phyloP scores from a whole-genome alignment of 2,329 filamentous ascomycete species.

The Stemphylium lycopersici region DNA sequence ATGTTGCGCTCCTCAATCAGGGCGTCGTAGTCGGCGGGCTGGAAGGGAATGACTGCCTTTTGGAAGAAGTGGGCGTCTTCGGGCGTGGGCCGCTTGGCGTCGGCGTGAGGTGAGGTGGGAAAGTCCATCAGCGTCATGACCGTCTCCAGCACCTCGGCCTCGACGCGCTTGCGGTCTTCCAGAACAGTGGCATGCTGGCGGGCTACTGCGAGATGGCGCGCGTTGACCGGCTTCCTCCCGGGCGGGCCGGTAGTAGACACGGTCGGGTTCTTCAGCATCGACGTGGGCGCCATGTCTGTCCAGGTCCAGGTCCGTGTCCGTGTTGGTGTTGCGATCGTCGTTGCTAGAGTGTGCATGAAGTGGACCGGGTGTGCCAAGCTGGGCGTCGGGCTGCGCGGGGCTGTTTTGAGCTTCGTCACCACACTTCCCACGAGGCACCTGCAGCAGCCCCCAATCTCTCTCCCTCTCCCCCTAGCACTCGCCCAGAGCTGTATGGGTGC shows the following conservation, averaged over 20 bases:
- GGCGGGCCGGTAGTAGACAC: conserved; percentile 28
- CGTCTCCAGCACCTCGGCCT: conserved; percentile 73
- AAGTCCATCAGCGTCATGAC: conserved; percentile 74
- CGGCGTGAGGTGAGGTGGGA: conserved; percentile 59
- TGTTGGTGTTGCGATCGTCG: conserved; percentile 12
- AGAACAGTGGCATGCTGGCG: conserved; percentile 82
- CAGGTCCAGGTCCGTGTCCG: conserved; percentile 1
- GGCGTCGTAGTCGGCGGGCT: conserved; percentile 87
- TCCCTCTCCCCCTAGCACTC: conserved; percentile 12
- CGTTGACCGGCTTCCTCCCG: conserved; percentile 40
- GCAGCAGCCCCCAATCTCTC: conserved; percentile 18
- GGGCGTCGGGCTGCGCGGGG: conserved; percentile 21
- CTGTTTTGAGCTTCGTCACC: conserved; percentile 28
- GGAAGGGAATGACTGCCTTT: conserved; percentile 72
- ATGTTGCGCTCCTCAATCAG: conserved; percentile 89
- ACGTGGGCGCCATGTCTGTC: conserved; percentile 49
- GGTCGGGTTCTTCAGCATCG: conserved; percentile 50
- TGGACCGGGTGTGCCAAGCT: conserved; percentile 18
- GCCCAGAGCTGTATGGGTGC: conserved; percentile 18
- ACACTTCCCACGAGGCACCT: conserved; percentile 17
- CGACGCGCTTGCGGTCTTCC: conserved; percentile 79
- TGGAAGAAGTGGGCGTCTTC: conserved; percentile 71
- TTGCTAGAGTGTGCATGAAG: conserved; percentile 7
- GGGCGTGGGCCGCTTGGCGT: conserved; percentile 59
- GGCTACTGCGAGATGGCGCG: conserved; percentile 66